phyloP scores from a whole-genome alignment of 441 rosid genomes.

The Syzygium syzygioides region DNA sequence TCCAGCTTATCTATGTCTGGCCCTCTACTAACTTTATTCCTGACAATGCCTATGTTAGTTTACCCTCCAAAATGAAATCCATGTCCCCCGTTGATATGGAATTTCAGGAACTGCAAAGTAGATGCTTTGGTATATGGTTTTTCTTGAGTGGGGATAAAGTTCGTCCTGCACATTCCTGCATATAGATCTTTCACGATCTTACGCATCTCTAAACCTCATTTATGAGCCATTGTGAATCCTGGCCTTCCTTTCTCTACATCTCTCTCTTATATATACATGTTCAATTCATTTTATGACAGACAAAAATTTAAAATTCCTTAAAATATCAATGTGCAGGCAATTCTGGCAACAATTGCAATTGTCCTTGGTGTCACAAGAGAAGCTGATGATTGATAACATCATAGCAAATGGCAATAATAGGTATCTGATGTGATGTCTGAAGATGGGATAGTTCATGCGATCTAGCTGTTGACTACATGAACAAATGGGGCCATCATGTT shows the following conservation, averaged over 20 bases:
- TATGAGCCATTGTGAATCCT: background rate
- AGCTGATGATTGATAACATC: conserved; percentile 32
- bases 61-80: background rate
- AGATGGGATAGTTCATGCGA: background rate
- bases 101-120: background rate
- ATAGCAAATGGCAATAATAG: background rate
- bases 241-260: background rate
- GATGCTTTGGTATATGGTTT: background rate
- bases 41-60: background rate
- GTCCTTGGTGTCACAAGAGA: conserved; percentile 62
- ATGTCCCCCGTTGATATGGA: background rate
- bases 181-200: background rate
- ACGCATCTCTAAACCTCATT: background rate
- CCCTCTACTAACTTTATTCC: background rate
- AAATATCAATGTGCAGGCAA: conserved; percentile 37
- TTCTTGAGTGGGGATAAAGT: background rate
- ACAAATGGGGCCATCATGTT: background rate
- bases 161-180: background rate
- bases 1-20: background rate
- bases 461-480: background rate
- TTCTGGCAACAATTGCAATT: conserved; percentile 64
- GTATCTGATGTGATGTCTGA: background rate
- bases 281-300: background rate
- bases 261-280: background rate
- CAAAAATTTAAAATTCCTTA: background rate